A percentile compares a stretch with the other conserved stretches of the same genome.
Evolutionary conservation across 345 rosid species (phyloP).

Genomic region (Corymbia maculata): DNA sequence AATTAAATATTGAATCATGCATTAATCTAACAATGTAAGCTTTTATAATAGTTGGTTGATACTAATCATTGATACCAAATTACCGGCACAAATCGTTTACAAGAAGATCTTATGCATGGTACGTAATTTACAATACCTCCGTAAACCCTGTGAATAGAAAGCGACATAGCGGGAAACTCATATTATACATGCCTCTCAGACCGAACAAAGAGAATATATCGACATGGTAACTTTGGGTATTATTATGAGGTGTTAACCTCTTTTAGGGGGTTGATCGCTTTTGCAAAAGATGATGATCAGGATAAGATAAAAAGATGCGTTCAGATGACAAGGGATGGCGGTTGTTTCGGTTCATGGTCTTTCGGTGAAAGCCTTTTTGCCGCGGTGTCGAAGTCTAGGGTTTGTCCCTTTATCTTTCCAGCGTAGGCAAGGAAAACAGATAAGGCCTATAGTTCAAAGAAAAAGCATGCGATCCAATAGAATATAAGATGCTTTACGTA

Average conservation of each 20-base stretch:
- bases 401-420: background rate
- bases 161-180: background rate
- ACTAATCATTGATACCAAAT: background rate
- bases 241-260: background rate
- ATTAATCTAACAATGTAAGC: too few species aligned
- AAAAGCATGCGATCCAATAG: background rate
- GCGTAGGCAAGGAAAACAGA: background rate
- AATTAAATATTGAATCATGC: too few species aligned
- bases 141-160: background rate
- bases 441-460: background rate
- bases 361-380: background rate
- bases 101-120: background rate
- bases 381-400: background rate
- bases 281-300: background rate
- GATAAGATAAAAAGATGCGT: background rate
- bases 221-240: background rate
- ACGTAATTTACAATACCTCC: accelerated
- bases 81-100: too few species aligned
- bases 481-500: background rate
- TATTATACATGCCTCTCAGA: background rate
- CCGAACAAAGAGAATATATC: background rate
- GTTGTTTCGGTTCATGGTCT: background rate
- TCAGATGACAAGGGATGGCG: background rate
- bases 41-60: too few species aligned
- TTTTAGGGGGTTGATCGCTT: background rate